Percentiles rank a stretch among this genome's conserved stretches.
Conservation (phyloP, 352 stramenopile species). For the Thraustochytrium striatum region DNA sequence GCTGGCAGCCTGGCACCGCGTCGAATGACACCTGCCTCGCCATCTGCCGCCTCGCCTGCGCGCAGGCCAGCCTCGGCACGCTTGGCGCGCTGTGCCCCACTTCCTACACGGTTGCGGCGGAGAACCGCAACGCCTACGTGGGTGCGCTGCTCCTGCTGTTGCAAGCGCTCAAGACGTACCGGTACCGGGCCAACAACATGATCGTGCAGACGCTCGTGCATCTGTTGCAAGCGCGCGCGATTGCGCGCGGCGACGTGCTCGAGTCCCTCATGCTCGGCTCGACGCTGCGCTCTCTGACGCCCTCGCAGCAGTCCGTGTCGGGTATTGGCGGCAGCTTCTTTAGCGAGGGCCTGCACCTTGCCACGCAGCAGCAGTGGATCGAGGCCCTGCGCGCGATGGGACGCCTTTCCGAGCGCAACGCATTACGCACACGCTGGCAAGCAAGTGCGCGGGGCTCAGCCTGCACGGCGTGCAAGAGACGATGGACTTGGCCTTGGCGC, state of each 20-base stretch:
- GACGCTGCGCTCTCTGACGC: conserved; percentile 16
- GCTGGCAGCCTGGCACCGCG: background rate
- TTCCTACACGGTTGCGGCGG: too few relatives aligned
- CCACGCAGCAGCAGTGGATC: conserved; percentile 23
- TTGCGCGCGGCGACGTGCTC: background rate
- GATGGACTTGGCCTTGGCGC: conserved; percentile 15
- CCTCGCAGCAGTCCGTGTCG: conserved; percentile 20
- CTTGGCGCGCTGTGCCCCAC: background rate
- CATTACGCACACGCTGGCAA: conserved; percentile 14
- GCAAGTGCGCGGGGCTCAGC: conserved; percentile 3
- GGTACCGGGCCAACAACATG: conserved; percentile 38
- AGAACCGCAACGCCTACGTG: background rate
- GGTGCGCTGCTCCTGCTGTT: conserved; percentile 2
- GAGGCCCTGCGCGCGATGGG: conserved; percentile 18
- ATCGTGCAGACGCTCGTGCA: conserved; percentile 36
- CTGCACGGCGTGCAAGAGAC: conserved; percentile 9
- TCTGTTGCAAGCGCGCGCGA: conserved; percentile 7
- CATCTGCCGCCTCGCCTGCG: background rate
- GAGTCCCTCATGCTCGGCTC: background rate
- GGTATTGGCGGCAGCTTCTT: conserved; percentile 40
- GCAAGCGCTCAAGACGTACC: background rate
- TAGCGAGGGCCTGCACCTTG: conserved; percentile 5
- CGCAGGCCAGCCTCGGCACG: conserved; percentile 1
- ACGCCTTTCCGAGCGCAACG: conserved; percentile 13
- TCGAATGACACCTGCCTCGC: conserved; percentile 27